Evolutionary conservation across 441 rosid species (phyloP).

Genomic region (Populus hybrid): DNA sequence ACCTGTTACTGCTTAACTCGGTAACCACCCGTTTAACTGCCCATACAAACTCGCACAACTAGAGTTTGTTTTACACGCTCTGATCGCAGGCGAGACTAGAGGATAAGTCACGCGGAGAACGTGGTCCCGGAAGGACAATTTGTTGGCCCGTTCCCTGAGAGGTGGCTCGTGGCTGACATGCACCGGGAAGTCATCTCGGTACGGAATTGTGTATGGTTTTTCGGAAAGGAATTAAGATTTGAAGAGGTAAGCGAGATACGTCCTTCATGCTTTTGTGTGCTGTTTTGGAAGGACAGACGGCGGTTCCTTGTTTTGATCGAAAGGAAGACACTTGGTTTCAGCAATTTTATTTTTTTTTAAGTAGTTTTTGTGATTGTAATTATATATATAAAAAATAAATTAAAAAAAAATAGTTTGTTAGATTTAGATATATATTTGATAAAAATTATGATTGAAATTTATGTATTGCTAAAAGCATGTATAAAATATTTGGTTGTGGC

Average conservation of each 20-base stretch:
- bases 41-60: background rate
- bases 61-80: background rate
- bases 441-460: too few species aligned
- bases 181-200: background rate
- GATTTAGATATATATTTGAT: too few species aligned
- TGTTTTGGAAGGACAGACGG: background rate
- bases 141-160: too few species aligned
- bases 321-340: background rate
- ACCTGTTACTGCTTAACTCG: background rate
- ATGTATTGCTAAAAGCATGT: too few species aligned
- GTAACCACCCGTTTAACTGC: background rate
- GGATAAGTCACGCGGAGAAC: background rate
- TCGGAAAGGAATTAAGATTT: background rate
- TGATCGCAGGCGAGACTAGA: background rate
- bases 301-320: background rate
- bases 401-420: too few species aligned
- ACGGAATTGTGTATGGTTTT: background rate
- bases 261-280: background rate
- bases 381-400: too few species aligned
- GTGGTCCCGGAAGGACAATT: too few species aligned
- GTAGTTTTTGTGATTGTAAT: too few species aligned
- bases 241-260: background rate
- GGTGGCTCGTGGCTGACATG: background rate
- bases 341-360: background rate
- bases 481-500: too few species aligned